Base-by-base conservation (phyloP, 2,329 filamentous ascomycete species). In the Penicillium sp. region DNA sequence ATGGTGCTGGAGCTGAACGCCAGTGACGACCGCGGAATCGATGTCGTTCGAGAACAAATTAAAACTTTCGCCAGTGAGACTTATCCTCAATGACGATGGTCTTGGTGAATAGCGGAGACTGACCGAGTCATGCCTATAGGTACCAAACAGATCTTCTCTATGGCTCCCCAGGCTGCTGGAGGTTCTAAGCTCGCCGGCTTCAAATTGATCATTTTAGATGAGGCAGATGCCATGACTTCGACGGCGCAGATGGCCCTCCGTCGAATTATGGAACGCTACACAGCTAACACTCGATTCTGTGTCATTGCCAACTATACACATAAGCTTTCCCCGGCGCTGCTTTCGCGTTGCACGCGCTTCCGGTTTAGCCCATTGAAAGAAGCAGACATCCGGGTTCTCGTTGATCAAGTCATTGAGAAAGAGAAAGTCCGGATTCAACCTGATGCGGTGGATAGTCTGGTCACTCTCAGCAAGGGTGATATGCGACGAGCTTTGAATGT, bases 191-290 rank as follows among this genome's bases (percentile, higher is more conserved):
- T 93, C 23, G 91, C 90, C 0, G 84, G 84, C 3, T 99, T 89
- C 81, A 99, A 99, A 79, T 86, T 99, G 64, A 97, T 99, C 70
- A 91, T 99, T 51, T 85, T 99, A 4, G 94, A 99, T 74, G 94
- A 99, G 79, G 94, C 94, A n/a, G 94, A 99, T 73, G 94, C 94
- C 50, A 99, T 99, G 94, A 99, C 94, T n/a, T 89, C 91, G 50
- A 95, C 93, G 0, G 94, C 94, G 5, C 94, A 99, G 76, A 99
- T 99, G 93, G 94, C 94, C 0, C 80, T 99, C 51, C 85, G 94
- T 58, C 83, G 94, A 44, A 97, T 99, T 70, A 99, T 99, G 94
- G 94, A 99, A 72, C 96, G 96, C 77, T 99, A 99, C 78, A 99
- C 94, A 0, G 90, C 90, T 56, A 99, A 99, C 77, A 97, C 94